Conservation (phyloP, 306 rosid genomes). For the Lathyrus sativus region DNA sequence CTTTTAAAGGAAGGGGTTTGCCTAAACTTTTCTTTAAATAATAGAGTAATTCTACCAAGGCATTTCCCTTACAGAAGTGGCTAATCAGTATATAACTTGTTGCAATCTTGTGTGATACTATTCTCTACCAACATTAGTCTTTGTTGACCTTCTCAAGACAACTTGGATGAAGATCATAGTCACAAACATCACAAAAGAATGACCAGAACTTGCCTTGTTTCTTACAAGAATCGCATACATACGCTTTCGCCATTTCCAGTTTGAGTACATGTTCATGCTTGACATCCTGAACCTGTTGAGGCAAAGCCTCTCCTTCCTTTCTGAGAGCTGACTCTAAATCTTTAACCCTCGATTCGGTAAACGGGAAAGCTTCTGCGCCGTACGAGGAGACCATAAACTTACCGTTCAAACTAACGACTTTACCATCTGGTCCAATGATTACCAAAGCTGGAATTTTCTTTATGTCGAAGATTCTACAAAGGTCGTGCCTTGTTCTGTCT, state of each 20-base stretch:
- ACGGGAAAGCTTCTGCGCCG: constrained; percentile 88
- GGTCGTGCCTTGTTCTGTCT: constrained; percentile 74
- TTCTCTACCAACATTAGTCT: constrained; percentile 37
- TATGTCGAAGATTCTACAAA: constrained; percentile 67
- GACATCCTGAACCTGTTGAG: constrained; percentile 63
- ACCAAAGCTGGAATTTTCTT: constrained; percentile 79
- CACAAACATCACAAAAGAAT: constrained; percentile 83
- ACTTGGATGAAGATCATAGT: constrained; percentile 87
- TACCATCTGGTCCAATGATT: constrained; percentile 74
- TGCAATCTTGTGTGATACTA: constrained; percentile 24
- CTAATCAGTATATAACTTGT: constrained; percentile 1
- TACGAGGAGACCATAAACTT: constrained; percentile 62
- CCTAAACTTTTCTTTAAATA: constrained; percentile 18
- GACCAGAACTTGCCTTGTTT: constrained; percentile 83
- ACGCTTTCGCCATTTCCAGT: constrained; percentile 84
- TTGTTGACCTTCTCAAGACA: constrained; percentile 57
- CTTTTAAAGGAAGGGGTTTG: constrained; percentile 1
- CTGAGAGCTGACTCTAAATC: constrained; percentile 67
- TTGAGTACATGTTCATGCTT: constrained; percentile 87
- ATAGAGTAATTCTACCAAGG: constrained; percentile 13
- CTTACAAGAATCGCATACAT: constrained; percentile 81
- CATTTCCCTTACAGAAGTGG: constrained; percentile 27
- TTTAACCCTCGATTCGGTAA: constrained; percentile 61
- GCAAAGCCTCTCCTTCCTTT: constrained; percentile 84
- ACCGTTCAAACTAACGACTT: constrained; percentile 56